These are phyloP conservation scores for Tinospora cordifolia DNA, from an alignment of 164 flowering plant species.

Conservation along the genomic window DNA sequence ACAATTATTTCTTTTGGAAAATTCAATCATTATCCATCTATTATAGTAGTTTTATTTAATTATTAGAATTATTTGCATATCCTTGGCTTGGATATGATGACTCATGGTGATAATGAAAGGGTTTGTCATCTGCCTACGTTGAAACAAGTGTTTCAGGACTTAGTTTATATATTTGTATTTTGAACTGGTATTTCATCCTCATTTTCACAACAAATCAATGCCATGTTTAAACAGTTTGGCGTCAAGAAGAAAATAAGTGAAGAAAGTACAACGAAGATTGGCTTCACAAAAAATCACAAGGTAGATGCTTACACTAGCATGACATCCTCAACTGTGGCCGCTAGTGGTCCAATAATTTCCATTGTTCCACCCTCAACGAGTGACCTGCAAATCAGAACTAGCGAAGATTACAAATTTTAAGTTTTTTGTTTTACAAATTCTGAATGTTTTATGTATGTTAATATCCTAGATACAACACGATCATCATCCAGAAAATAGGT, in stretches of 20 bases:
- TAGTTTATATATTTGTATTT: too few relatives aligned
- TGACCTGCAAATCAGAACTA: constrained; percentile 38
- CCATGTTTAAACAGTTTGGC: background rate
- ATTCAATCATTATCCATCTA: too few relatives aligned
- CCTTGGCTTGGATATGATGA: background rate
- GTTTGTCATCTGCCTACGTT: background rate
- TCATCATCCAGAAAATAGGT: too few relatives aligned
- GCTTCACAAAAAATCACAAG: background rate
- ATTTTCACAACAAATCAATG: background rate
- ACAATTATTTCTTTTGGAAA: too few relatives aligned
- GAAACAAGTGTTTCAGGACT: background rate
- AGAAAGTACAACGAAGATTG: too few relatives aligned
- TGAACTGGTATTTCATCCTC: background rate
- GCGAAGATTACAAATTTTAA: background rate
- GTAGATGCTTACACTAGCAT: constrained; percentile 66
- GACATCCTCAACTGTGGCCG: constrained; percentile 86
- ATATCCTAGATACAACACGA: background rate
- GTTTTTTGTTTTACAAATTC: background rate
- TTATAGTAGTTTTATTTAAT: too few relatives aligned
- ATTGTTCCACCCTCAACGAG: constrained; percentile 77
- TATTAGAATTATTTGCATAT: background rate
- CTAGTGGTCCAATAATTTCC: constrained; percentile 80
- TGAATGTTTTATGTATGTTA: background rate
- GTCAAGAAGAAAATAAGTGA: too few relatives aligned
- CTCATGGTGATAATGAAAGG: background rate